Base-by-base conservation (phyloP, 768 basidiomycete genomes). In the Cubamyces sp. region DNA sequence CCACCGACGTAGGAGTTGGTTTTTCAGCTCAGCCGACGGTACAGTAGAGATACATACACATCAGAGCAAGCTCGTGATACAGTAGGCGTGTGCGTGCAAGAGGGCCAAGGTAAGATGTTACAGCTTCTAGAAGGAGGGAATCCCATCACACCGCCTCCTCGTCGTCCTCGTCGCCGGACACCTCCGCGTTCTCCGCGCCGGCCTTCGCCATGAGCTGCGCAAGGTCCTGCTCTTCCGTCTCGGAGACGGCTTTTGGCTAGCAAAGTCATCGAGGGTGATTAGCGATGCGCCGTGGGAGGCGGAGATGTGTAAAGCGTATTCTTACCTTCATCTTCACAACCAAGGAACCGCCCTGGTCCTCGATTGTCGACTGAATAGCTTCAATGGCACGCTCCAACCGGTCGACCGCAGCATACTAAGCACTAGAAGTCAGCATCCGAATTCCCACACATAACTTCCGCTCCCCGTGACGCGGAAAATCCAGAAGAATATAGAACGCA, bases 131-230 rank as follows among this genome's bases (percentile, higher is more conserved):
- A 37, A 30, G 28, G 23, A 26, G 40, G 14, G 30, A 21, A n/a
- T 14, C 16, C 25, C 18, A 21, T 56, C 60, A 69, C 15, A 66
- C 25, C 37, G 56, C 80, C 14, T 84, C 90, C 6, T 92, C 94
- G 37, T 90, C 94, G 49, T 90, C 88, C 67, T 96, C 94, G 74
- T 98, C 94, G 56, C 96, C 96, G 15, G 93, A 94, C 0, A 98
- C 93, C 72, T 99, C 96, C 5, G 88, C 92, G 73, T 99, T 99
- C 78, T 97, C 96, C 72, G 87, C 83, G 61, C 90, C 90, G 19
- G 90, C 95, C 75, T 94, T 92, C 41, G 91, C 93, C 96, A 99
- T 98, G 69, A 97, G 90, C 66, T 94, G 91, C 0, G 94, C 96
- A 65, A 99, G 85, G 73, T 98, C 97, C 67, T 94, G 91, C 75